These are phyloP conservation scores for Byssothecium circinans DNA, from an alignment of 2,329 filamentous ascomycete species.

Conservation along the genomic window DNA sequence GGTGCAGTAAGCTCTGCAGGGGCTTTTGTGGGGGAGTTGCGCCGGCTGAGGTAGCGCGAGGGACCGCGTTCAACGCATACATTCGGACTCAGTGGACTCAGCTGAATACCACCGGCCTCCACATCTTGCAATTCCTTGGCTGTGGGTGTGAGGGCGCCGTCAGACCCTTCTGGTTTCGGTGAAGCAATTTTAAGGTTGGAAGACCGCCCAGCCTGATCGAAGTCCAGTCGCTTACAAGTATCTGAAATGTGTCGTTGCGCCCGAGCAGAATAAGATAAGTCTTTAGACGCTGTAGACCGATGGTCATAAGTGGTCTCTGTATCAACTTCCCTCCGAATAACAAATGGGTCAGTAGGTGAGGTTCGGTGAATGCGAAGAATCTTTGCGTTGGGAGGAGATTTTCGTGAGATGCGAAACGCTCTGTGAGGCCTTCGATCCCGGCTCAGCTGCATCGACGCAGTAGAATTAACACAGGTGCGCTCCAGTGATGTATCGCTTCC, in stretches of 20 bases:
- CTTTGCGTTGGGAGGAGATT: not conserved
- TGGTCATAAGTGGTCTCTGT: not conserved
- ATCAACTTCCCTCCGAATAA: not conserved
- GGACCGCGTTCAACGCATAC: slow-evolving; percentile 35
- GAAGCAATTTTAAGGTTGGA: not conserved
- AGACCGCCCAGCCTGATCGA: not conserved
- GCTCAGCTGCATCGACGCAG: not conserved
- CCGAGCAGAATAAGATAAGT: not conserved
- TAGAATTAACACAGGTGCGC: not conserved
- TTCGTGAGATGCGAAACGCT: not conserved
- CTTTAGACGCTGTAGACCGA: not conserved
- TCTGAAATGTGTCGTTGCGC: slow-evolving; percentile 3
- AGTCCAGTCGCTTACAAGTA: not conserved
- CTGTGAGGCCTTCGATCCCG: not conserved
- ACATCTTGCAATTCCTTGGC: not conserved
- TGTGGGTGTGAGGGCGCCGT: not conserved
- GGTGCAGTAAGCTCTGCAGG: not conserved
- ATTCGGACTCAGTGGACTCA: slow-evolving; percentile 32
- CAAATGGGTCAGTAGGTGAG: not conserved
- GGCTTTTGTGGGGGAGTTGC: not conserved
- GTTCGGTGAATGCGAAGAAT: not conserved
- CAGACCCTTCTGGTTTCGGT: not conserved
- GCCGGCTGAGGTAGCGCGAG: slow-evolving; percentile 9
- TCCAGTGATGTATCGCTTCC: not conserved
- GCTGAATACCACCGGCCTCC: slow-evolving; percentile 14